Conservation (phyloP, 2,329 filamentous ascomycete species). For the Botrytis deweyae region DNA sequence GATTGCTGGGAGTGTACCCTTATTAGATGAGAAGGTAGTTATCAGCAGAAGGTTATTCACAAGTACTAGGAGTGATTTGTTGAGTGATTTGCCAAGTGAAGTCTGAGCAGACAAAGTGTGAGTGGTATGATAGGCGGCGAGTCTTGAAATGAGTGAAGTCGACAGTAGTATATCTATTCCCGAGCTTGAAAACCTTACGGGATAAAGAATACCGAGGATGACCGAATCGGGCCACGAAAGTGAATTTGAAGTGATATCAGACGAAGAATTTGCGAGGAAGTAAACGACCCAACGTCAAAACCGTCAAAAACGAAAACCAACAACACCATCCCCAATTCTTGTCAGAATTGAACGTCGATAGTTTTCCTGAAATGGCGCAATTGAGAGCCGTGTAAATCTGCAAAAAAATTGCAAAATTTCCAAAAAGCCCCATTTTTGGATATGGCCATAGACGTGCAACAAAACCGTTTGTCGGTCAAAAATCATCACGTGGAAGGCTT, state of each 20-base stretch:
- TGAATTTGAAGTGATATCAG: conserved; percentile 14
- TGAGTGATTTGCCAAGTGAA: neutral
- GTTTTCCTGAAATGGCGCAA: neutral
- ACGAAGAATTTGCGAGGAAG: neutral
- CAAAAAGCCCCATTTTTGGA: neutral
- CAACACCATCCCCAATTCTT: neutral
- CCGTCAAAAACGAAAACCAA: neutral
- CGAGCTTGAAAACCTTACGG: neutral
- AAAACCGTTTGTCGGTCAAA: neutral
- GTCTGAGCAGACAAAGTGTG: neutral
- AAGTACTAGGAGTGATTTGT: neutral
- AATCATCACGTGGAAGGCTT: neutral
- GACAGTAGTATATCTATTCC: neutral
- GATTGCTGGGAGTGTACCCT: neutral
- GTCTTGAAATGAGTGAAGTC: conserved; percentile 8
- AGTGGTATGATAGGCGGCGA: neutral
- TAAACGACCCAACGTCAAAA: neutral
- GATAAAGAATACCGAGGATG: neutral
- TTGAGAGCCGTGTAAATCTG: neutral
- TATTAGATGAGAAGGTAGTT: neutral
- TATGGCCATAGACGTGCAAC: neutral
- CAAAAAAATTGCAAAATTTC: neutral
- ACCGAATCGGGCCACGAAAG: neutral
- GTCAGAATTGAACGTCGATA: neutral
- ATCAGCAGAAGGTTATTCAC: neutral